Conservation (phyloP, 2,329 filamentous ascomycete species). For the Sclerotinia sclerotiorum region DNA sequence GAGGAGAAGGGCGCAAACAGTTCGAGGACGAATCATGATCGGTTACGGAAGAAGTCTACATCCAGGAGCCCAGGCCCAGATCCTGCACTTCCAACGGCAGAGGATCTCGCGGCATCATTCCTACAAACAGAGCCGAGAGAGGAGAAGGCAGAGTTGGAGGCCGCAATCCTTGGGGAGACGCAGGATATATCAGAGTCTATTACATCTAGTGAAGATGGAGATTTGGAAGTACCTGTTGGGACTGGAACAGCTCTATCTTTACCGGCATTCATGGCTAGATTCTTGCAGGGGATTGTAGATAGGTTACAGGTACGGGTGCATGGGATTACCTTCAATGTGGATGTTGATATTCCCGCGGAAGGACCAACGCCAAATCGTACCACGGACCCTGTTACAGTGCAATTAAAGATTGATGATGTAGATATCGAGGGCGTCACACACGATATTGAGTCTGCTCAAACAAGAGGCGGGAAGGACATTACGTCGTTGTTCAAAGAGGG, state of each 20-base stretch:
- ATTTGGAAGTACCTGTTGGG: constrained; percentile 57
- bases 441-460: constrained; percentile 27
- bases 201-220: constrained; percentile 60
- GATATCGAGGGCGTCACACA: constrained; percentile 65
- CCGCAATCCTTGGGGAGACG: constrained; percentile 63
- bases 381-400: constrained; percentile 60
- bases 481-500: constrained; percentile 53
- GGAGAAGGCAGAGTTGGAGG: constrained; percentile 67
- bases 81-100: constrained; percentile 61
- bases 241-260: constrained; percentile 69
- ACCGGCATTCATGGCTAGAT: constrained; percentile 68
- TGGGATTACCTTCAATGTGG: constrained; percentile 64
- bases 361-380: constrained; percentile 40
- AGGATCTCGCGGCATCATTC: constrained; percentile 75
- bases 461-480: constrained; percentile 33
- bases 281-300: constrained; percentile 73
- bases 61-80: constrained; percentile 21
- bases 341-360: constrained; percentile 58
- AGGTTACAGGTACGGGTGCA: constrained; percentile 66
- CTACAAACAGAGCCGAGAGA: constrained; percentile 67
- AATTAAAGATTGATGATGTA: constrained; percentile 63
- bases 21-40: constrained; percentile 39
- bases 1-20: constrained; percentile 31
- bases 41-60: constrained; percentile 39
- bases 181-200: constrained; percentile 63